Evolutionary conservation across 805 yeast genomes (phyloP).

Genomic region (Saturnispora kantuleensis): DNA sequence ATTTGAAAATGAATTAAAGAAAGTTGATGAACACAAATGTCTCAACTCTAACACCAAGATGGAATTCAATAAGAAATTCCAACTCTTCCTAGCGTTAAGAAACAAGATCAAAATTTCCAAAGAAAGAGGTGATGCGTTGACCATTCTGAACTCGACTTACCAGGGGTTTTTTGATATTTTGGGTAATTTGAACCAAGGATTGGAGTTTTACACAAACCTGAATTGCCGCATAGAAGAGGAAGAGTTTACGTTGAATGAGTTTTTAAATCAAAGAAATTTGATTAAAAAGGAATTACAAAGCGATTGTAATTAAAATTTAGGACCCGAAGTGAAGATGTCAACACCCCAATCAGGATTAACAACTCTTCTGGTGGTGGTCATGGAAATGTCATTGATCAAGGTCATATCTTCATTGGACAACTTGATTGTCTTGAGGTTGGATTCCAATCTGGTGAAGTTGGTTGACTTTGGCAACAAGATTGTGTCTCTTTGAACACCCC

Average conservation of each 20-base stretch:
- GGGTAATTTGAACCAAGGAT: conserved; percentile 56
- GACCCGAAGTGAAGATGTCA: conserved; percentile 8
- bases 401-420: conserved; percentile 30
- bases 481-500: conserved; percentile 48
- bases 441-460: conserved; percentile 23
- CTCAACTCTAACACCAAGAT: conserved; percentile 24
- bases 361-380: conserved; percentile 8
- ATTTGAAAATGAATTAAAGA: conserved; percentile 42
- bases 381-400: conserved; percentile 14
- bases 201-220: conserved; percentile 62
- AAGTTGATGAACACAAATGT: conserved; percentile 32
- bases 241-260: neutral
- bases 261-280: neutral
- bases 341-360: conserved; percentile 13
- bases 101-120: conserved; percentile 25
- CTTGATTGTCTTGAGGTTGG: conserved; percentile 28
- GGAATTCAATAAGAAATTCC: conserved; percentile 26
- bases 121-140: conserved; percentile 40
- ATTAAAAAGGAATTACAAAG: conserved; percentile 1
- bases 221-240: conserved; percentile 3
- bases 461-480: conserved; percentile 32
- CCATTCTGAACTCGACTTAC: conserved; percentile 40
- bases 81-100: conserved; percentile 25
- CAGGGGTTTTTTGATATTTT: conserved; percentile 45
- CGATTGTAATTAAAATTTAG: neutral